Evolutionary conservation across 306 rosid species (phyloP), one percentile per base, ranked within the genome.

Genomic region (Pyrus bretschneideri): DNA sequence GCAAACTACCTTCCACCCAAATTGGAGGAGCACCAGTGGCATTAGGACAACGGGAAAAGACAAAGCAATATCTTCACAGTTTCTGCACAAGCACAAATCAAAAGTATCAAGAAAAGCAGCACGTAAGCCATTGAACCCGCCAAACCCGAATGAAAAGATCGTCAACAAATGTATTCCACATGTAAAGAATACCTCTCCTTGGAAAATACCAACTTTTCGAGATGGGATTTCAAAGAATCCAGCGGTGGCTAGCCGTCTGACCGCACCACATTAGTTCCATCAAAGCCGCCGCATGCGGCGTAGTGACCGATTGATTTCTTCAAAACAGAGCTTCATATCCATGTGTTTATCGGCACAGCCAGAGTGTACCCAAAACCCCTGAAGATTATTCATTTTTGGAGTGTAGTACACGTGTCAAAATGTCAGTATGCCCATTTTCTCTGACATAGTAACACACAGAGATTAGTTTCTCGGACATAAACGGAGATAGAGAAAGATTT

Each of bases 61-160:
- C 89, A 89, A 83, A 49, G 88, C 93, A 72, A 89, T 86, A 78
- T 87, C 89, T 84, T 89, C 88, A 82, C 88, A 85, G 69, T 78
- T 82, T 70, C 88, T 87, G 85, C 42, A 67, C 12, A 62, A 65
- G 35, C 79, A 54, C 18, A 71, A 67, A 71, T 72, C 40, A 71
- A 27, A 64, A 8, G 10, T 77, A 29, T 17, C 38, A 33, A 75
- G 4, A 69, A 76, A 76, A 69, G 30, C 5, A 76, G 67, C 65
- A 19, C 45, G 40, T 30, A 59, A 45, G 73, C 52, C n/a, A 67
- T 27, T 27, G 67, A 27, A 62, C 14, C 22, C 19, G 9, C 9
- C 66, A 25, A 60, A 60, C 33, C 66, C 35, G 25, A 23, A 25
- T 15, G 35, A 11, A 60, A 60, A 25, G 17, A 29, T 4, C 1